Conservation (phyloP, 2,329 filamentous ascomycete species). For the Dendryphion nanum region DNA sequence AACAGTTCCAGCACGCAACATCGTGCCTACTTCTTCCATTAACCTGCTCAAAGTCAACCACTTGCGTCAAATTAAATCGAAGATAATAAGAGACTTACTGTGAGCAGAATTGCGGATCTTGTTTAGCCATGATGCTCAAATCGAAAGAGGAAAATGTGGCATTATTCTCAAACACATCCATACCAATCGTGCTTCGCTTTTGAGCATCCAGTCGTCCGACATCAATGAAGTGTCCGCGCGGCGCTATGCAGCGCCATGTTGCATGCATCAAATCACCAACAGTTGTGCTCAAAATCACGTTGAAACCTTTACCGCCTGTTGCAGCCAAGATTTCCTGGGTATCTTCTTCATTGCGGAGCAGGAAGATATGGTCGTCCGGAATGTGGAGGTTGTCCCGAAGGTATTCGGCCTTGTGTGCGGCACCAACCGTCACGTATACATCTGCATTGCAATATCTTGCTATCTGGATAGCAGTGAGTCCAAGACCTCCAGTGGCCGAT, state of each 20-base stretch:
- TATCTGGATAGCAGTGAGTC: slow-evolving; percentile 8
- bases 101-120: too few relatives aligned
- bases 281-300: not conserved
- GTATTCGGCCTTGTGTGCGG: not conserved
- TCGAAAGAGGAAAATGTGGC: not conserved
- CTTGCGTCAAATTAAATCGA: too few relatives aligned
- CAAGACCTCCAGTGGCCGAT: slow-evolving; percentile 17
- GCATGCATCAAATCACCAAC: not conserved
- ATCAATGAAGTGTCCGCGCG: not conserved
- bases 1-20: slow-evolving; percentile 7
- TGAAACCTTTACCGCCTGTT: not conserved
- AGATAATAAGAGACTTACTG: too few relatives aligned
- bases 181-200: not conserved
- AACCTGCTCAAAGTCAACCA: too few relatives aligned
- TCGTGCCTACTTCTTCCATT: not conserved
- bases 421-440: not conserved
- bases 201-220: not conserved
- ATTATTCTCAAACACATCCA: not conserved
- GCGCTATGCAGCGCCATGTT: not conserved
- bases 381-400: not conserved
- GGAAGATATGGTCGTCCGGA: not conserved
- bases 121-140: too few relatives aligned
- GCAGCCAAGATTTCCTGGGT: not conserved
- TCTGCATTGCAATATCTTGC: too few relatives aligned
- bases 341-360: not conserved